Base-by-base conservation (phyloP, 1,284 basidiomycete species). In the Melampsora larici-populina region DNA sequence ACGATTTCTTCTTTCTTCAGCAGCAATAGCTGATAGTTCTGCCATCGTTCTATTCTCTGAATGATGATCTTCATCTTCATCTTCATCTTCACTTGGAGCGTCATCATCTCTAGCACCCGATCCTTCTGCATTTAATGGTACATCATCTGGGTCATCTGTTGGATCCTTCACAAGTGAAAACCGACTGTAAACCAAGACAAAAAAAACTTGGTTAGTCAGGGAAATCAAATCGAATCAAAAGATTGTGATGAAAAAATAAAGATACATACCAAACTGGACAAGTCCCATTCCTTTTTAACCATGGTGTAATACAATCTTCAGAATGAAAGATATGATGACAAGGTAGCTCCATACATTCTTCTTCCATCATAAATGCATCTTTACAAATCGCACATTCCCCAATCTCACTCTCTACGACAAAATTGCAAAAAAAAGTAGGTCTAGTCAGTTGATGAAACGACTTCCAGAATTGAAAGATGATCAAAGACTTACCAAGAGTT, bases 221-320 rank as follows among this genome's bases (percentile, higher is more conserved):
- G n/a, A n/a, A n/a, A 24, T 9, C n/a, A 6, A 58, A 11, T 58
- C n/a, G 77, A 18, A 78, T 48, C 24, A 70, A 58, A 76, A 62
- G 15, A 58, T 24, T 4, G 24, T n/a, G 15, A 58, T 17, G 8
- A 13, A 8, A 29, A 58, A 58, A n/a, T 1, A 1, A 18, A 15
- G 82, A 88, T 49, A 82, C 90, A 88, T 91, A 87, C 86, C 92
- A 93, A 15, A 92, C 91, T 48, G 92, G 92, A 84, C 92, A 93
- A 51, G 92, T 93, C 4, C 90, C 92, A 79, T 89, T 91, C 1
- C 89, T 89, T 81, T 90, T 91, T 26, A 93, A 85, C 92, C 92
- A 93, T 0, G 91, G 91, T 24, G 90, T 79, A 79, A 93, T 92
- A 81, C 92, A 93, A 21, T 88, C 87, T 81, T 91, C 88, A 21